phyloP scores from a whole-genome alignment of 768 basidiomycete species.

The Amanita muscaria region DNA sequence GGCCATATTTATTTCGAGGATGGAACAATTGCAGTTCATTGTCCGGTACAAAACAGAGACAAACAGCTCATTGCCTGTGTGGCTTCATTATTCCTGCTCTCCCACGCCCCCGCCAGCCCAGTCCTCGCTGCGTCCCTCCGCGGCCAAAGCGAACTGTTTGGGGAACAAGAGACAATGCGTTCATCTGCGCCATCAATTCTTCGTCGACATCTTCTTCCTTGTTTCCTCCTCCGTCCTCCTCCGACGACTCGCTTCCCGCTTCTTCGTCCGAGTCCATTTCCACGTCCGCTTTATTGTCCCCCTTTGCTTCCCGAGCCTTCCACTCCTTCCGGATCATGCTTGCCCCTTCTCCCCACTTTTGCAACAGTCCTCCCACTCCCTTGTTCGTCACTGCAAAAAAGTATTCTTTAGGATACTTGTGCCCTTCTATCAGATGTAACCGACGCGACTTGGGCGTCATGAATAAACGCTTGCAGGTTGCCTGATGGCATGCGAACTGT shows the following conservation, averaged over 20 bases:
- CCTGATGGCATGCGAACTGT: slow-evolving; percentile 74
- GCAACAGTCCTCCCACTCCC: slow-evolving; percentile 73
- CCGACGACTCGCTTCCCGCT: too few species aligned
- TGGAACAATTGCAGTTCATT: slow-evolving; percentile 2
- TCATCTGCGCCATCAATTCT: slow-evolving; percentile 37
- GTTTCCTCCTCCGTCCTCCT: slow-evolving; percentile 17
- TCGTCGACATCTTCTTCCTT: slow-evolving; percentile 33
- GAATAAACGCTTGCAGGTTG: slow-evolving; percentile 51
- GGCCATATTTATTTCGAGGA: neutral
- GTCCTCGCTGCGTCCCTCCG: slow-evolving; percentile 37
- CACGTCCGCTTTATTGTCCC: slow-evolving; percentile 8
- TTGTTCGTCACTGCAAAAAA: slow-evolving; percentile 91
- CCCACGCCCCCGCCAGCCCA: slow-evolving; percentile 7
- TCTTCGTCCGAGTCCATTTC: slow-evolving; percentile 17
- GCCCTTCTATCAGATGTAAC: slow-evolving; percentile 73
- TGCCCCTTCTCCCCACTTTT: slow-evolving; percentile 77
- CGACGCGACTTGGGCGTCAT: slow-evolving; percentile 66
- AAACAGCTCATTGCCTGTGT: slow-evolving; percentile 12
- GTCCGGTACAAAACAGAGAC: slow-evolving; percentile 7
- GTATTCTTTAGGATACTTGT: slow-evolving; percentile 82
- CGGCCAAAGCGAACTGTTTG: slow-evolving; percentile 65
- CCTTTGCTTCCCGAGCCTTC: slow-evolving; percentile 32
- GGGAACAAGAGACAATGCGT: slow-evolving; percentile 52
- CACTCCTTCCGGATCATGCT: slow-evolving; percentile 70
- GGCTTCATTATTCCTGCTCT: slow-evolving; percentile 6